Evolutionary conservation across 2,329 filamentous ascomycete species (phyloP).

Genomic region (Cercospora sesami): DNA sequence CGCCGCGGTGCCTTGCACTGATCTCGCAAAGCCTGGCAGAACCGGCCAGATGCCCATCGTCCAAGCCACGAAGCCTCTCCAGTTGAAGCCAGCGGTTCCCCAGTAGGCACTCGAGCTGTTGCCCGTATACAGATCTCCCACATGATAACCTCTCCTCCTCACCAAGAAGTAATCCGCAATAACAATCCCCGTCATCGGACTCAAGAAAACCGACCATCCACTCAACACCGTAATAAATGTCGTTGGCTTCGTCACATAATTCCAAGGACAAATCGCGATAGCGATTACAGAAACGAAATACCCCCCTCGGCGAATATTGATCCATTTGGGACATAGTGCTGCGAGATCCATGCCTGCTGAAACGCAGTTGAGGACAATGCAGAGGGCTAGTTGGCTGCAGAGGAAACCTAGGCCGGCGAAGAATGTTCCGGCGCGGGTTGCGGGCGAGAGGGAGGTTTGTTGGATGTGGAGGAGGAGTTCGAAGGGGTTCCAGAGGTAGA

Average conservation of each 20-base stretch:
- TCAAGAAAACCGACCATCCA: constrained; percentile 46
- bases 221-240: constrained; percentile 47
- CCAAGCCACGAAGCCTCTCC: constrained; percentile 27
- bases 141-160: constrained; percentile 25
- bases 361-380: constrained; percentile 44
- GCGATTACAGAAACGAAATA: constrained; percentile 43
- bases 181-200: constrained; percentile 43
- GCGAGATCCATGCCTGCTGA: constrained; percentile 47
- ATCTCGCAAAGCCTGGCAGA: constrained; percentile 23
- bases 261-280: constrained; percentile 43
- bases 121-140: constrained; percentile 27
- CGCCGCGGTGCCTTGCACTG: constrained; percentile 9
- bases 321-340: constrained; percentile 44
- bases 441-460: constrained; percentile 26
- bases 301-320: constrained; percentile 47
- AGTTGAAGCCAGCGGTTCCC: constrained; percentile 27
- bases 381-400: constrained; percentile 31
- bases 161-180: constrained; percentile 46
- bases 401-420: constrained; percentile 37
- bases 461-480: constrained; percentile 28
- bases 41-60: constrained; percentile 21
- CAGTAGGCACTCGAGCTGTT: constrained; percentile 24
- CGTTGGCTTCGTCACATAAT: constrained; percentile 43
- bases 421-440: constrained; percentile 34
- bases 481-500: constrained; percentile 33